Percentiles rank a stretch among this genome's conserved stretches.
phyloP scores from a whole-genome alignment of 306 rosid genomes.

The Inga laurina region DNA sequence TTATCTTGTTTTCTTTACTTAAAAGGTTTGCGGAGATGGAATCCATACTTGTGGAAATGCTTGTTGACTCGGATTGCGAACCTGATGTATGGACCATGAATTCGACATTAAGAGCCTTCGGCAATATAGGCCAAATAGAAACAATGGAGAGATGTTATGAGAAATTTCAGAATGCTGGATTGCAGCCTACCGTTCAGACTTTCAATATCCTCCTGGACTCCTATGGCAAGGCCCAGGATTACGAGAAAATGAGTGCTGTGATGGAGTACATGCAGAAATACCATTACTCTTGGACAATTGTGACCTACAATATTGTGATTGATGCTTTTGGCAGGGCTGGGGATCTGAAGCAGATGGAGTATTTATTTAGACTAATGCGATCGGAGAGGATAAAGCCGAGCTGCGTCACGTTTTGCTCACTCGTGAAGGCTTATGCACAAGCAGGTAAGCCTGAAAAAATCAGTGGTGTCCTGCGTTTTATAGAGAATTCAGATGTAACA shows the following conservation, averaged over 20 bases:
- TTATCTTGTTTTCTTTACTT: slow-evolving; percentile 31
- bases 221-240: slow-evolving; percentile 68
- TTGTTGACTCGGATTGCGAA: slow-evolving; percentile 56
- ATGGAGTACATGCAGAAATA: slow-evolving; percentile 97
- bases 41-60: slow-evolving; percentile 76
- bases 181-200: slow-evolving; percentile 83
- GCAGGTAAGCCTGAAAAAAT: slow-evolving; percentile 78
- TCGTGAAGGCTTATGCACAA: slow-evolving; percentile 79
- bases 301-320: slow-evolving; percentile 82
- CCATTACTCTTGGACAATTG: slow-evolving; percentile 89
- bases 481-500: slow-evolving; percentile 76
- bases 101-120: slow-evolving; percentile 90
- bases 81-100: slow-evolving; percentile 98
- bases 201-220: slow-evolving; percentile 88
- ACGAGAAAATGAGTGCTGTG: slow-evolving; percentile 78
- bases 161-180: slow-evolving; percentile 80
- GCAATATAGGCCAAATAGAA: slow-evolving; percentile 78
- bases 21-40: slow-evolving; percentile 91
- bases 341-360: slow-evolving; percentile 91
- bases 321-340: slow-evolving; percentile 97
- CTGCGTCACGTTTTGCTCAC: slow-evolving; percentile 89
- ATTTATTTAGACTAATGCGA: slow-evolving; percentile 81
- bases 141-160: slow-evolving; percentile 95
- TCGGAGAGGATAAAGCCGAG: slow-evolving; percentile 93
- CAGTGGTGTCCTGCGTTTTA: slow-evolving; percentile 57